Evolutionary conservation across 805 yeast genomes (phyloP).

Genomic region (Cyberlindnera mississippiensis): DNA sequence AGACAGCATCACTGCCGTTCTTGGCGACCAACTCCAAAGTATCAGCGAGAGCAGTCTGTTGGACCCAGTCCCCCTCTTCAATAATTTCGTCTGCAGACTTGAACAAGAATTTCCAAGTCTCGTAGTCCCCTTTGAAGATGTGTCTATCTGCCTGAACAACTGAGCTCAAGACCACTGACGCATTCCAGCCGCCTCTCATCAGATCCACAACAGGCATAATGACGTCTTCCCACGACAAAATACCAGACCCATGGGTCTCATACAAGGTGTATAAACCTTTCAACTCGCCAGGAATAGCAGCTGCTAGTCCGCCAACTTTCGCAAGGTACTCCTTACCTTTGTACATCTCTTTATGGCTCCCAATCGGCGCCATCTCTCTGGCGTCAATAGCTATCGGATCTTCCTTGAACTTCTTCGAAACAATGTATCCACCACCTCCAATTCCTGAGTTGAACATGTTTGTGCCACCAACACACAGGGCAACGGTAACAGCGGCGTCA

Average conservation of each 20-base stretch:
- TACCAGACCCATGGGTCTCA: slow-evolving; percentile 64
- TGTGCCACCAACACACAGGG: slow-evolving; percentile 81
- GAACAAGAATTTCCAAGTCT: slow-evolving; percentile 57
- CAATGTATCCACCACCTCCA: slow-evolving; percentile 80
- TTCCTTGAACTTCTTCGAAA: slow-evolving; percentile 38
- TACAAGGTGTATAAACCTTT: slow-evolving; percentile 71
- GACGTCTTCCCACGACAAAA: slow-evolving; percentile 65
- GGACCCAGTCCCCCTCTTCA: slow-evolving; percentile 55
- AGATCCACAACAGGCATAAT: slow-evolving; percentile 70
- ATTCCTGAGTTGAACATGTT: slow-evolving; percentile 84
- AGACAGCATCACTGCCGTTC: slow-evolving; percentile 73
- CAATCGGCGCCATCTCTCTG: slow-evolving; percentile 79
- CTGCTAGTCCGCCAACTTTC: slow-evolving; percentile 80
- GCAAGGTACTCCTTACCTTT: slow-evolving; percentile 44
- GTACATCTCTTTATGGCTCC: slow-evolving; percentile 64
- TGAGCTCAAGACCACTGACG: slow-evolving; percentile 40
- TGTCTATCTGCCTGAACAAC: slow-evolving; percentile 39
- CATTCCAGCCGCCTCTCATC: slow-evolving; percentile 61
- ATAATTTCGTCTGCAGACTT: slow-evolving; percentile 35
- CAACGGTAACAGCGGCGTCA: slow-evolving; percentile 87
- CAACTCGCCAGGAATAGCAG: slow-evolving; percentile 88
- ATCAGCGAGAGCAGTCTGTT: slow-evolving; percentile 57
- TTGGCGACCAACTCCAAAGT: slow-evolving; percentile 66
- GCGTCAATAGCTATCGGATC: slow-evolving; percentile 71
- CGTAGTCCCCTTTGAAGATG: slow-evolving; percentile 28